Evolutionary conservation across 495 filamentous ascomycete species (phyloP).

Genomic region (Hyaloscypha finlandica): DNA sequence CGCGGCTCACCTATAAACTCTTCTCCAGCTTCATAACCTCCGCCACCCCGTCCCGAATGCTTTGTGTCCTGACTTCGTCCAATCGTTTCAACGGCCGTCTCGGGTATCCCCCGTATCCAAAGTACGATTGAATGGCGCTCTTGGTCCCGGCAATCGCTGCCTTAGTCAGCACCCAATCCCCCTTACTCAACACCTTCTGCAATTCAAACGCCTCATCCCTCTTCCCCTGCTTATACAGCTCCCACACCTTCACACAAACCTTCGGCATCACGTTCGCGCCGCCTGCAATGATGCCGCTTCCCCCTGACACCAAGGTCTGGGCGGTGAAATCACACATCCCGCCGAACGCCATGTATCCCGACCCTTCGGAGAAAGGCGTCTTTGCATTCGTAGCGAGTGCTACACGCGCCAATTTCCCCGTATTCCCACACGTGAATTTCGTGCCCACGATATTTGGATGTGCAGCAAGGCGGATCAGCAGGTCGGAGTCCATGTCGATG

Average conservation of each 20-base stretch:
- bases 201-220: constrained; percentile 71
- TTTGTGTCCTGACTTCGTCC: constrained; percentile 57
- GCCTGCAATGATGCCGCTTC: constrained; percentile 82
- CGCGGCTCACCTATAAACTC: background rate
- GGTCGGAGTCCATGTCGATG: constrained; percentile 89
- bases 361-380: constrained; percentile 62
- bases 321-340: constrained; percentile 87
- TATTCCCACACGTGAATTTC: constrained; percentile 91
- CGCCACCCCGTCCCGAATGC: constrained; percentile 69
- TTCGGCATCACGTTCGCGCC: constrained; percentile 87
- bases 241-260: constrained; percentile 79
- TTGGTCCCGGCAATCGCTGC: constrained; percentile 85
- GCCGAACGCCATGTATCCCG: constrained; percentile 82
- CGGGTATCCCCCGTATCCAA: constrained; percentile 81
- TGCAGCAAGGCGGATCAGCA: constrained; percentile 76
- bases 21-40: constrained; percentile 64
- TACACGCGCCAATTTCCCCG: constrained; percentile 84
- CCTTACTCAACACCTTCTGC: constrained; percentile 70
- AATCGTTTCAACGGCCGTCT: constrained; percentile 72
- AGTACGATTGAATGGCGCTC: constrained; percentile 78
- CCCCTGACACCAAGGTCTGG: constrained; percentile 78
- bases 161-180: constrained; percentile 88
- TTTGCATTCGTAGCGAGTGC: constrained; percentile 76
- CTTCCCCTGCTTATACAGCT: constrained; percentile 71
- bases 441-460: constrained; percentile 86